Percentiles rank a stretch among this genome's conserved stretches.
Conservation (phyloP, 768 basidiomycete genomes). For the Suillus luteus region DNA sequence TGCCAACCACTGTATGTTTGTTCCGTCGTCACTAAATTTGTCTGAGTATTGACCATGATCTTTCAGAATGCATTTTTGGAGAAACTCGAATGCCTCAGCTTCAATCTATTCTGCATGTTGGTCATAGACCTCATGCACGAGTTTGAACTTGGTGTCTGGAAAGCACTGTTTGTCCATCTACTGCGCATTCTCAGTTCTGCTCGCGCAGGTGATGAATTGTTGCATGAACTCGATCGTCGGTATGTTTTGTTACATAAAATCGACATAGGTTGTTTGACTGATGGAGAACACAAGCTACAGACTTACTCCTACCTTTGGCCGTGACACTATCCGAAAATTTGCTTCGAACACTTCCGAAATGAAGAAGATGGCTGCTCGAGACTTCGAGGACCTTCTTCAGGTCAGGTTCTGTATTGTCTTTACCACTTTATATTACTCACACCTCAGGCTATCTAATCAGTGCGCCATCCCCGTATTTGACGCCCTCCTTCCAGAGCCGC, state of each 20-base stretch:
- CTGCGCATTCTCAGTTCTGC: slow-evolving; percentile 25
- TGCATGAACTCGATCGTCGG: slow-evolving; percentile 20
- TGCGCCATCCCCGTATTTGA: too few relatives aligned
- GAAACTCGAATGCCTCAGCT: slow-evolving; percentile 10
- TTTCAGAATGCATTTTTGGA: slow-evolving; percentile 35
- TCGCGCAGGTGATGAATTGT: not conserved
- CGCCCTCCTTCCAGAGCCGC: too few relatives aligned
- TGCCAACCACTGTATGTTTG: slow-evolving; percentile 23
- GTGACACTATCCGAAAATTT: slow-evolving; percentile 27
- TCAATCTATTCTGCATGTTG: slow-evolving; percentile 27
- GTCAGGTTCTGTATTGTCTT: slow-evolving; percentile 11
- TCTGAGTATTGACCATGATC: not conserved
- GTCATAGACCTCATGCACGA: slow-evolving; percentile 35
- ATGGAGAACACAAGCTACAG: slow-evolving; percentile 21
- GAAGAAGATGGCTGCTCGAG: slow-evolving; percentile 26
- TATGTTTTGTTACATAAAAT: slow-evolving; percentile 11
- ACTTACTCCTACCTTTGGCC: slow-evolving; percentile 28
- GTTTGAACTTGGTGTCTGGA: slow-evolving; percentile 35
- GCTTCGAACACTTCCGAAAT: slow-evolving; percentile 22
- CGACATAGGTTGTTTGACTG: not conserved
- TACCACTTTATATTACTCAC: too few relatives aligned
- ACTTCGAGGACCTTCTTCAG: slow-evolving; percentile 41
- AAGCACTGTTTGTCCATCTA: slow-evolving; percentile 29
- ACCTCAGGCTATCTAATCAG: too few relatives aligned
- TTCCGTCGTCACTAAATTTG: not conserved